Percentiles rank a stretch among this genome's conserved stretches.
Evolutionary conservation across 495 filamentous ascomycete species (phyloP).

Genomic region (Talaromyces adpressus): DNA sequence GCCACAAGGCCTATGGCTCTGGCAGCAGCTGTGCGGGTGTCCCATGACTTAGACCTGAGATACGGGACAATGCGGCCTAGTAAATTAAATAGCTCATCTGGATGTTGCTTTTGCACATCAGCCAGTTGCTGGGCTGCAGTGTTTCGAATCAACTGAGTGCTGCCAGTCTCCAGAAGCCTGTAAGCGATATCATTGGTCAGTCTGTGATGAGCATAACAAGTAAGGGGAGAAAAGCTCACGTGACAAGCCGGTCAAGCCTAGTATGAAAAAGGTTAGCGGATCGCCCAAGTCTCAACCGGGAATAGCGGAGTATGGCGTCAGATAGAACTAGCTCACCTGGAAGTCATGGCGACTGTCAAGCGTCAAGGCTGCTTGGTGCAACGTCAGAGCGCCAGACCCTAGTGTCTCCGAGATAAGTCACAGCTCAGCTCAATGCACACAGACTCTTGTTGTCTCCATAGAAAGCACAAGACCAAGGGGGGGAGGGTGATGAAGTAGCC

Average conservation of each 20-base stretch:
- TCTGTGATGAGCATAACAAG: background rate
- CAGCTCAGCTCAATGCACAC: background rate
- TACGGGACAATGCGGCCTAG: slow-evolving; percentile 94
- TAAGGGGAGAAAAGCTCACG: slow-evolving; percentile 49
- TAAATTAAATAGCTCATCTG: slow-evolving; percentile 93
- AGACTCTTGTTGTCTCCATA: background rate
- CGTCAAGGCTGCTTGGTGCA: background rate
- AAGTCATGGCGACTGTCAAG: slow-evolving; percentile 32
- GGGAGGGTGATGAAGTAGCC: background rate
- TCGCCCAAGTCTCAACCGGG: slow-evolving; percentile 21
- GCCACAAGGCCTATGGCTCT: slow-evolving; percentile 91
- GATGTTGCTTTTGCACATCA: slow-evolving; percentile 95
- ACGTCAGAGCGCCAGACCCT: background rate
- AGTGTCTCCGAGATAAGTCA: background rate
- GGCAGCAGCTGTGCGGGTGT: slow-evolving; percentile 83
- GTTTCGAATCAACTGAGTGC: slow-evolving; percentile 87
- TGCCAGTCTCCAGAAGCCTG: slow-evolving; percentile 92
- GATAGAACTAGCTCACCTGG: slow-evolving; percentile 40
- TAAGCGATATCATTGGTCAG: slow-evolving; percentile 21
- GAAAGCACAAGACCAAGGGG: background rate
- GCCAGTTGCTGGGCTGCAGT: slow-evolving; percentile 94
- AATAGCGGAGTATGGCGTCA: background rate
- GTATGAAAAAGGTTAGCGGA: slow-evolving; percentile 25
- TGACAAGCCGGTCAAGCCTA: slow-evolving; percentile 88
- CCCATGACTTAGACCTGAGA: slow-evolving; percentile 88